phyloP scores from a whole-genome alignment of 2,329 filamentous ascomycete genomes.

The Furcasterigmium sp. region DNA sequence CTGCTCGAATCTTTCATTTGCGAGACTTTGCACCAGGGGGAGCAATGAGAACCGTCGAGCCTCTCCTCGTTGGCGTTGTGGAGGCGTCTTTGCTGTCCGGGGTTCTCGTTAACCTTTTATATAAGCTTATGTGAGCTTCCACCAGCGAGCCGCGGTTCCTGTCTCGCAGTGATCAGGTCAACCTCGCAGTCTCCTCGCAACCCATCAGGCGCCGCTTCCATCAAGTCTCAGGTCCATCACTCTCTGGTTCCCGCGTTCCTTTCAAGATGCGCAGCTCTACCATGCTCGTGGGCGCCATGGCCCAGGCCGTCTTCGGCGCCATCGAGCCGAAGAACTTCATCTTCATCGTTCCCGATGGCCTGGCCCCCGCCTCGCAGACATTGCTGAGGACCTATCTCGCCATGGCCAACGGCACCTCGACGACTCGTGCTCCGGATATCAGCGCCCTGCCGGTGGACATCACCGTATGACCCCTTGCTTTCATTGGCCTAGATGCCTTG shows the following conservation, averaged over 20 bases:
- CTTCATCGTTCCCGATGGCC: constrained; percentile 13
- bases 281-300: constrained; percentile 7
- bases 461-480: background rate
- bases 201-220: too few species aligned
- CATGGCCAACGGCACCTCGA: constrained; percentile 7
- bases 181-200: too few species aligned
- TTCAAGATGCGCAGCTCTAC: constrained; percentile 8
- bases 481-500: too few species aligned
- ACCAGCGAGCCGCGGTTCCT: background rate
- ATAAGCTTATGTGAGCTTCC: background rate
- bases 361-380: constrained; percentile 8
- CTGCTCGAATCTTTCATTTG: too few species aligned
- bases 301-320: constrained; percentile 8
- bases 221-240: background rate
- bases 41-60: background rate
- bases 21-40: background rate
- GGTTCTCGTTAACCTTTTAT: background rate
- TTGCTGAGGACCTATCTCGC: constrained; percentile 7
- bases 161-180: background rate
- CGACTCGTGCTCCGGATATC: constrained; percentile 3
- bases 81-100: background rate
- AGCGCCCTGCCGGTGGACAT: background rate
- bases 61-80: background rate
- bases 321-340: constrained; percentile 14
- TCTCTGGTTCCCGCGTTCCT: background rate